phyloP scores from a whole-genome alignment of 352 stramenopile genomes.

The Thraustochytrium sp. region DNA sequence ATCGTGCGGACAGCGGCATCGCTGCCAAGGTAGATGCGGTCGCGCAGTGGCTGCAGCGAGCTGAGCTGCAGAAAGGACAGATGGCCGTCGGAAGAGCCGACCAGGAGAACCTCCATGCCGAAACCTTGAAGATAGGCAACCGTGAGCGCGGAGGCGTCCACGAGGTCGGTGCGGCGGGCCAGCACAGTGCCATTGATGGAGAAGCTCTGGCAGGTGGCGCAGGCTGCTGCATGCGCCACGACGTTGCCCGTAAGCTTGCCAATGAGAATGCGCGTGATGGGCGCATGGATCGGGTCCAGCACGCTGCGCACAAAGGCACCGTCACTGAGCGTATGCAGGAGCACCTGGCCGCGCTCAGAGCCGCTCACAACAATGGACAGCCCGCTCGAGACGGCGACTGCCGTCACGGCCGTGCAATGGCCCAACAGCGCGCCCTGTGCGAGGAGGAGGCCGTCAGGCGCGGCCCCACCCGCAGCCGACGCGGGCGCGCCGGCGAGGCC shows the following conservation, averaged over 20 bases:
- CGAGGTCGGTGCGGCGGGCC: not conserved
- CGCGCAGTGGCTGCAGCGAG: not conserved
- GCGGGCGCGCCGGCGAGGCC: not conserved
- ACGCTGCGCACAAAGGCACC: not conserved
- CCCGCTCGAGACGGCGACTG: conserved; percentile 1
- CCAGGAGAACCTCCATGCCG: not conserved
- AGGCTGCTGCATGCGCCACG: not conserved
- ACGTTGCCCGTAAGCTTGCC: conserved; percentile 10
- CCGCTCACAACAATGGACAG: conserved; percentile 25
- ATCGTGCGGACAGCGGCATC: not conserved
- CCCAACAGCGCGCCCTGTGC: not conserved
- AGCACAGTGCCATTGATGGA: not conserved
- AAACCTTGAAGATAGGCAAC: conserved; percentile 18
- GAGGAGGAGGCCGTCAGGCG: not conserved
- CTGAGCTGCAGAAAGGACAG: not conserved
- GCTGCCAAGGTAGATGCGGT: not conserved
- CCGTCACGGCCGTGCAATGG: conserved; percentile 11
- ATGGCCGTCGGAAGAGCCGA: not conserved
- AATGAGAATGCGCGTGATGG: conserved; percentile 5
- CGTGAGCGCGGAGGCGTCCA: not conserved
- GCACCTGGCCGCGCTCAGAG: not conserved
- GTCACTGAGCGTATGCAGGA: not conserved
- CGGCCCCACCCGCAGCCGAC: not conserved
- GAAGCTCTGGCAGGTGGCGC: not conserved
- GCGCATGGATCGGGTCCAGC: not conserved